Evolutionary conservation across 768 basidiomycete genomes (phyloP).

Genomic region (Kwoniella dejecticola): DNA sequence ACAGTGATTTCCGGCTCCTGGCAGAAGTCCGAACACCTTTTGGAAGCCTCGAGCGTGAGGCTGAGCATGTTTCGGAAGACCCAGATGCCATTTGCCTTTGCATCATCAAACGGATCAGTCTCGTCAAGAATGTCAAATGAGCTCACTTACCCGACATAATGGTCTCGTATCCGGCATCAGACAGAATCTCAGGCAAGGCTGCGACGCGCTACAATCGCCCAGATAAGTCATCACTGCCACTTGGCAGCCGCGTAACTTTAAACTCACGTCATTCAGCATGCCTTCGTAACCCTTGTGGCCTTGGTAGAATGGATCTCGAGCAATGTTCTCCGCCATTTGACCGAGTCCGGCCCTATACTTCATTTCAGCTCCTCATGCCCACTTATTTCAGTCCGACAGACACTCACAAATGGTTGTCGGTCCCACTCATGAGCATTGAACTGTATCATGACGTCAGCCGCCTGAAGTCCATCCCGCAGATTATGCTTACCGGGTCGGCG

Average conservation of each 20-base stretch:
- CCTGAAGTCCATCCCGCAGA: slow-evolving; percentile 1
- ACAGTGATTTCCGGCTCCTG: slow-evolving; percentile 46
- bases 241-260: not conserved
- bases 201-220: slow-evolving; percentile 24
- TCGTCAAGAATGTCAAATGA: no score
- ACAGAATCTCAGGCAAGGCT: slow-evolving; percentile 47
- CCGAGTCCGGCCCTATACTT: slow-evolving; percentile 30
- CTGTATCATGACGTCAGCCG: slow-evolving; percentile 28
- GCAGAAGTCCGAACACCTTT: slow-evolving; percentile 42
- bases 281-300: slow-evolving; percentile 40
- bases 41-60: slow-evolving; percentile 39
- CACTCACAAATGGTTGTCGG: slow-evolving; percentile 23
- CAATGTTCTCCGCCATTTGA: slow-evolving; percentile 40
- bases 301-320: slow-evolving; percentile 38
- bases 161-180: slow-evolving; percentile 47
- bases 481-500: slow-evolving; percentile 33
- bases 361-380: not conserved
- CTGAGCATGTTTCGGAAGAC: slow-evolving; percentile 40
- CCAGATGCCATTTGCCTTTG: slow-evolving; percentile 53
- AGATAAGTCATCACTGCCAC: not conserved
- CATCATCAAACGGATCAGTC: not conserved
- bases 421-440: slow-evolving; percentile 25
- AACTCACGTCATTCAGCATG: slow-evolving; percentile 41
- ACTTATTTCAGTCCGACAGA: not conserved
- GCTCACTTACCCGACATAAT: slow-evolving; percentile 25